Evolutionary conservation across 2,329 filamentous ascomycete genomes (phyloP).

Genomic region (Coniella lustricola): DNA sequence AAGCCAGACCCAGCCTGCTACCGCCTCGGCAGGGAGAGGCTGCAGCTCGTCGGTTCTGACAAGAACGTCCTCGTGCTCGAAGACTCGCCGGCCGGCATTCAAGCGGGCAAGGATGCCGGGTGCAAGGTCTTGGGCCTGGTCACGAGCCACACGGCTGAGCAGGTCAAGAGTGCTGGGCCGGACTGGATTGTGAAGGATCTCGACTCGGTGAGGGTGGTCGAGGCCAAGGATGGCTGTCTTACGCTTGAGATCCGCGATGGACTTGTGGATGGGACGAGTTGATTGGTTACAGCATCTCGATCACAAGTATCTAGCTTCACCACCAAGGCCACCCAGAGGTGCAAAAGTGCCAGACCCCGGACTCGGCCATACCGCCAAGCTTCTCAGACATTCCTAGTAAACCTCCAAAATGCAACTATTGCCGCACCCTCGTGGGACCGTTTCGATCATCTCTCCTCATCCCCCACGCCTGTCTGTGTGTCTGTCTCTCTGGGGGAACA

Average conservation of each 20-base stretch:
- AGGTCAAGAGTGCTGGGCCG: slow-evolving; percentile 68
- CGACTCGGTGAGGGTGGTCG: slow-evolving; percentile 60
- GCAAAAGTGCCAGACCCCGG: no score
- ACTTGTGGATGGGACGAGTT: slow-evolving; percentile 28
- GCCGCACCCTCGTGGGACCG: not conserved
- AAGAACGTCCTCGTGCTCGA: slow-evolving; percentile 69
- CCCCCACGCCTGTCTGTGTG: no score
- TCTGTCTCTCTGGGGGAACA: no score
- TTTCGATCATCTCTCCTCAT: no score
- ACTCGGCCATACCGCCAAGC: no score
- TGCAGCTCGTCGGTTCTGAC: slow-evolving; percentile 43
- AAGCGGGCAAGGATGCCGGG: slow-evolving; percentile 75
- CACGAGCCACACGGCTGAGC: slow-evolving; percentile 71
- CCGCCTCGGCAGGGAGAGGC: slow-evolving; percentile 55
- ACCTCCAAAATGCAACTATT: not conserved
- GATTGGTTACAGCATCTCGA: not conserved
- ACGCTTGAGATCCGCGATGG: slow-evolving; percentile 63
- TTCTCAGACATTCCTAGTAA: no score
- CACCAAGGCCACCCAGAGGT: no score
- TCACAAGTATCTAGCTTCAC: no score
- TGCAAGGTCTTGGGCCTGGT: slow-evolving; percentile 79
- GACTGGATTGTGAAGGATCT: slow-evolving; percentile 84
- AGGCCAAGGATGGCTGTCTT: slow-evolving; percentile 49
- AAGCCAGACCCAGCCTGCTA: slow-evolving; percentile 77
- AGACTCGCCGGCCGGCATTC: slow-evolving; percentile 81